Conservation (phyloP, 768 basidiomycete genomes). For the Butyriboletus loyo region DNA sequence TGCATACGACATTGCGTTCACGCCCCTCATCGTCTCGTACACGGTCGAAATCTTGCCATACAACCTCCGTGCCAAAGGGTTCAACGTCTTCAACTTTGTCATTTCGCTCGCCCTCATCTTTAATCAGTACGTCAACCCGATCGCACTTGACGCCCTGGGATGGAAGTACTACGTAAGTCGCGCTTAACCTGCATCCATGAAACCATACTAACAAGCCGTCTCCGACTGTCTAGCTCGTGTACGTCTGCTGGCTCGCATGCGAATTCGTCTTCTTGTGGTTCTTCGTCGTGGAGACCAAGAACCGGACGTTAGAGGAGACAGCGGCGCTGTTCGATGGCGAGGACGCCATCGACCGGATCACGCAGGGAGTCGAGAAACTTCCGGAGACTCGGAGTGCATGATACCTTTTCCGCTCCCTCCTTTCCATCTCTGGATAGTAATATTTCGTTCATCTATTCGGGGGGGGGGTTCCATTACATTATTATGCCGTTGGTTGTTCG, state of each 20-base stretch:
- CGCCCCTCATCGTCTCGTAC: conserved; percentile 83
- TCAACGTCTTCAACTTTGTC: conserved; percentile 76
- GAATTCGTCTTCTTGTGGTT: conserved; percentile 65
- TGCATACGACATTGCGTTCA: conserved; percentile 78
- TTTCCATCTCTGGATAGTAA: background rate
- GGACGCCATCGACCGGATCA: conserved; percentile 41
- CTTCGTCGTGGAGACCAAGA: conserved; percentile 71
- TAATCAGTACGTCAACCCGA: conserved; percentile 86
- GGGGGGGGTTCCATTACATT: background rate
- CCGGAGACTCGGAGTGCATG: conserved; percentile 7
- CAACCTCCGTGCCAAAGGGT: conserved; percentile 80
- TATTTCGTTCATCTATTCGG: background rate
- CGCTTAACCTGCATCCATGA: background rate
- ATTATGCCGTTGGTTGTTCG: background rate
- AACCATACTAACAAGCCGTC: background rate
- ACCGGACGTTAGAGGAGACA: conserved; percentile 77
- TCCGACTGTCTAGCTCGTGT: conserved; percentile 47
- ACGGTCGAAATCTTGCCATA: conserved; percentile 88
- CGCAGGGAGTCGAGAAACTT: conserved; percentile 28
- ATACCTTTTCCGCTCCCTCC: background rate
- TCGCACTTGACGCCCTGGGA: conserved; percentile 57
- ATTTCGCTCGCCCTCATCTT: conserved; percentile 81
- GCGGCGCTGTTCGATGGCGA: conserved; percentile 76
- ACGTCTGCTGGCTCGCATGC: conserved; percentile 65
- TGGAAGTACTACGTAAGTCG: conserved; percentile 75